phyloP scores from a whole-genome alignment of 2,329 filamentous ascomycete species.

The Metarhizium album region DNA sequence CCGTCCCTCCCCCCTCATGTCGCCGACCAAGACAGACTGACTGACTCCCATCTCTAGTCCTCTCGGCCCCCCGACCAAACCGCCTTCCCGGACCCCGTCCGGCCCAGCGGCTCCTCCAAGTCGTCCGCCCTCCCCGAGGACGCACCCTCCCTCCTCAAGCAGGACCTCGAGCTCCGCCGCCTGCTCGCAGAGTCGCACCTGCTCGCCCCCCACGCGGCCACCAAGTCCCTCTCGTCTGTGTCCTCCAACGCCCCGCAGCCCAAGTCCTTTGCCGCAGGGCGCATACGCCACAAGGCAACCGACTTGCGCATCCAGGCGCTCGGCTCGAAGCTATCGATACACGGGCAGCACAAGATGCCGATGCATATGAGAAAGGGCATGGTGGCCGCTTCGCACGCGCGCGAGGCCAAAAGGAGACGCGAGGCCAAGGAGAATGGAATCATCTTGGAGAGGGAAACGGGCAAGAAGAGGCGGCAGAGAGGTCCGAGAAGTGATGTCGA shows the following conservation, averaged over 20 bases:
- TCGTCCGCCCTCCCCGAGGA: constrained; percentile 37
- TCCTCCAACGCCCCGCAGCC: constrained; percentile 26
- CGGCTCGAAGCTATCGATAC: constrained; percentile 65
- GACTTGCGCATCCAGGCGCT: constrained; percentile 76
- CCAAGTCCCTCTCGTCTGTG: constrained; percentile 29
- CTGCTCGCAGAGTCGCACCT: constrained; percentile 88
- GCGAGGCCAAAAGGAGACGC: constrained; percentile 59
- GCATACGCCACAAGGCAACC: constrained; percentile 67
- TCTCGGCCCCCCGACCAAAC: constrained; percentile 35
- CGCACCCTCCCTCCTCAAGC: constrained; percentile 63
- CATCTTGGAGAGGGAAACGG: constrained; percentile 57
- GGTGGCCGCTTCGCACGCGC: constrained; percentile 47
- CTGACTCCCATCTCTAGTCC: constrained; percentile 23
- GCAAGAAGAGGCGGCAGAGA: constrained; percentile 28
- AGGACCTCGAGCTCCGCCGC: constrained; percentile 85
- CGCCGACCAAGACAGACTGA: constrained; percentile 3
- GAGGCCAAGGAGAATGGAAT: constrained; percentile 88
- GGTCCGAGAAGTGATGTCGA: constrained; percentile 57
- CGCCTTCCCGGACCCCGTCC: constrained; percentile 13
- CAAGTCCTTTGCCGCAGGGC: constrained; percentile 45
- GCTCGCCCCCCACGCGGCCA: constrained; percentile 43
- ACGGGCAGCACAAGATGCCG: constrained; percentile 78
- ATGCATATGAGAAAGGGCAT: constrained; percentile 84
- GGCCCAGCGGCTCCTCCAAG: constrained; percentile 15
- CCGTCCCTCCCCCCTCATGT: constrained; percentile 4